A percentile compares a stretch with the other conserved stretches of the same genome.
Conservation (phyloP, 2,329 filamentous ascomycete species). For the Cercospora sp. region DNA sequence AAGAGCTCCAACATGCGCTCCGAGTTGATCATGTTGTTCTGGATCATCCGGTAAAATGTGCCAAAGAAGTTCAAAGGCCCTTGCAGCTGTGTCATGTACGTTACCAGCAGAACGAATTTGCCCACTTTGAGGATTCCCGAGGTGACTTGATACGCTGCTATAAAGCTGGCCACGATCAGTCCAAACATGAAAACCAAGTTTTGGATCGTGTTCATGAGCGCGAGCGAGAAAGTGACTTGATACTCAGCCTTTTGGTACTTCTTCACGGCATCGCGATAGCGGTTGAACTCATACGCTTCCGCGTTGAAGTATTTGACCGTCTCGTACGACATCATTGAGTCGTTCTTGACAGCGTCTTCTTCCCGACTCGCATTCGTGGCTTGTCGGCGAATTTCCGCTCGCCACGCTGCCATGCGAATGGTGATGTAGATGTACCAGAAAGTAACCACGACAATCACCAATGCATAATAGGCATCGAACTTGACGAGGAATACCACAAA, state of each 20-base stretch:
- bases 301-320: slow-evolving; percentile 68
- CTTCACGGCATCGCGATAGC: slow-evolving; percentile 58
- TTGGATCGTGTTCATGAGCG: slow-evolving; percentile 62
- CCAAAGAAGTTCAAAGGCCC: slow-evolving; percentile 75
- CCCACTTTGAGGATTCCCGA: slow-evolving; percentile 62
- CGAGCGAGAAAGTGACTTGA: slow-evolving; percentile 57
- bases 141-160: slow-evolving; percentile 69
- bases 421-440: slow-evolving; percentile 97
- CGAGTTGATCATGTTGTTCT: slow-evolving; percentile 95
- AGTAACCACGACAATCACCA: slow-evolving; percentile 85
- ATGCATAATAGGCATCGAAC: slow-evolving; percentile 87
- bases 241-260: slow-evolving; percentile 61
- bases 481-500: slow-evolving; percentile 75
- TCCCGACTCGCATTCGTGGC: slow-evolving; percentile 95
- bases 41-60: slow-evolving; percentile 92
- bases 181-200: slow-evolving; percentile 65
- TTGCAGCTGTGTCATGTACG: slow-evolving; percentile 73
- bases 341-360: slow-evolving; percentile 97
- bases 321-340: slow-evolving; percentile 98
- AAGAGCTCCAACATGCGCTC: slow-evolving; percentile 94
- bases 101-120: slow-evolving; percentile 69
- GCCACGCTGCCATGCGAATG: slow-evolving; percentile 90
- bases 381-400: slow-evolving; percentile 83
- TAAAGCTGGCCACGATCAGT: slow-evolving; percentile 67
- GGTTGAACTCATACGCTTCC: slow-evolving; percentile 58